Conservation (phyloP, 164 flowering plant species). For the Annona cherimola region DNA sequence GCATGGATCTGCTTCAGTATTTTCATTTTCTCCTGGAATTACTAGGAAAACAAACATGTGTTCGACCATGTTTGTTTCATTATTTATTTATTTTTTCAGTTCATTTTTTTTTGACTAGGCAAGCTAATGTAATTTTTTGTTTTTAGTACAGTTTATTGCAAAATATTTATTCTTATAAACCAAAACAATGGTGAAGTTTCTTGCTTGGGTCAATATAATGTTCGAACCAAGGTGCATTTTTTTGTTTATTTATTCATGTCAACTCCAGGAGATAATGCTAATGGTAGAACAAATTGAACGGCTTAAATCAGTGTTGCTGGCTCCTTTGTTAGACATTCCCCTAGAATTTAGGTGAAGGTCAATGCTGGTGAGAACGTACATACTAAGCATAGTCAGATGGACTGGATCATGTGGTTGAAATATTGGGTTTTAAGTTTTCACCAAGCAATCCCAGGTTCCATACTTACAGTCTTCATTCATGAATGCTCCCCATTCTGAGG, state of each 20-base stretch:
- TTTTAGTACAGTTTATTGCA: too few species aligned
- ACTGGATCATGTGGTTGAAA: neutral
- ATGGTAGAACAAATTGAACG: neutral
- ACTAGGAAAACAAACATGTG: neutral
- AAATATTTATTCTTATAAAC: neutral
- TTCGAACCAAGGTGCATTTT: neutral
- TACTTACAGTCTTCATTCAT: too few species aligned
- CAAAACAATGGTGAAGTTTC: neutral
- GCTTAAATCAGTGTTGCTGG: neutral
- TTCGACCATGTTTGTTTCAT: too few species aligned
- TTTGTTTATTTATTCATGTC: neutral
- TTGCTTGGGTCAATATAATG: neutral
- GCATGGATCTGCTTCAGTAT: neutral
- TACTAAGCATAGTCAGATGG: neutral
- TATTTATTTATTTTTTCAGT: too few species aligned
- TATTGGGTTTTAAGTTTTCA: neutral
- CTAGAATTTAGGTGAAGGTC: neutral
- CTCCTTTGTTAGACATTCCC: neutral
- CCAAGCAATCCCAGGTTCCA: too few species aligned
- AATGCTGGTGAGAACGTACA: too few species aligned
- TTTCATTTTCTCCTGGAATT: neutral
- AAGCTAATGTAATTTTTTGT: too few species aligned
- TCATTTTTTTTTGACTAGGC: too few species aligned
- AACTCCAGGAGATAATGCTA: neutral
- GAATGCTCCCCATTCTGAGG: too few species aligned